Evolutionary conservation across 2,329 filamentous ascomycete species (phyloP).

Genomic region (Incumbomyces delicatus): DNA sequence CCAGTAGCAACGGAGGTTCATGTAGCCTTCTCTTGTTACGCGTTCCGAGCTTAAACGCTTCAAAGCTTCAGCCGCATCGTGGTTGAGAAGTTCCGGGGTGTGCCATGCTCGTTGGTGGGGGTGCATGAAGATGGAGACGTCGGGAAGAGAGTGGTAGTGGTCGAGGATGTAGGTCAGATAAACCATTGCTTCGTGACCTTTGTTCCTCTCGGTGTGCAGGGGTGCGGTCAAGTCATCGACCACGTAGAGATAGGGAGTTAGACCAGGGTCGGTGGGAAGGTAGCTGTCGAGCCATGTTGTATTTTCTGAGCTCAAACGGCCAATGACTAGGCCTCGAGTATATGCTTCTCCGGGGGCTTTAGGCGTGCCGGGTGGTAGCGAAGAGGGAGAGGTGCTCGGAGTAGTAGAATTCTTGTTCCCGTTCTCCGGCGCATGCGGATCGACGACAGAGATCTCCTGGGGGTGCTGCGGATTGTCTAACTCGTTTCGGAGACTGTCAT

Average conservation of each 20-base stretch:
- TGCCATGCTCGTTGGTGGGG: constrained; percentile 49
- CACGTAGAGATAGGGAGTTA: constrained; percentile 41
- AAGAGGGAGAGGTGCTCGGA: not conserved
- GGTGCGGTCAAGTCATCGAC: constrained; percentile 43
- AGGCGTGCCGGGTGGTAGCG: constrained; percentile 25
- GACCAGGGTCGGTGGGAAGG: constrained; percentile 31
- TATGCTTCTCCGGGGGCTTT: constrained; percentile 43
- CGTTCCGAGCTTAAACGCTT: constrained; percentile 42
- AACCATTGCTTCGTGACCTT: constrained; percentile 53
- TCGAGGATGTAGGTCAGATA: constrained; percentile 56
- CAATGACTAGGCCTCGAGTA: constrained; percentile 45
- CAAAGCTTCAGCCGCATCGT: constrained; percentile 42
- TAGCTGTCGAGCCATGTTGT: constrained; percentile 43
- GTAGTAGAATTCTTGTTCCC: not conserved
- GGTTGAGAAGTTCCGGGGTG: constrained; percentile 45
- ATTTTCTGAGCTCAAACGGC: constrained; percentile 12
- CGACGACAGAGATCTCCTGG: not conserved
- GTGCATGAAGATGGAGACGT: constrained; percentile 53
- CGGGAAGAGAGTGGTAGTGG: constrained; percentile 45
- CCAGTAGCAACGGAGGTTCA: constrained; percentile 51
- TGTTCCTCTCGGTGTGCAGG: constrained; percentile 47
- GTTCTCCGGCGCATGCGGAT: not conserved
- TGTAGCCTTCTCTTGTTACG: constrained; percentile 46
- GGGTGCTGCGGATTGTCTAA: not conserved
- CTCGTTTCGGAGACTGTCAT: not conserved